Evolutionary conservation across 108 stramenopile genomes (phyloP).

Genomic region (Mediolabrus comicus): DNA sequence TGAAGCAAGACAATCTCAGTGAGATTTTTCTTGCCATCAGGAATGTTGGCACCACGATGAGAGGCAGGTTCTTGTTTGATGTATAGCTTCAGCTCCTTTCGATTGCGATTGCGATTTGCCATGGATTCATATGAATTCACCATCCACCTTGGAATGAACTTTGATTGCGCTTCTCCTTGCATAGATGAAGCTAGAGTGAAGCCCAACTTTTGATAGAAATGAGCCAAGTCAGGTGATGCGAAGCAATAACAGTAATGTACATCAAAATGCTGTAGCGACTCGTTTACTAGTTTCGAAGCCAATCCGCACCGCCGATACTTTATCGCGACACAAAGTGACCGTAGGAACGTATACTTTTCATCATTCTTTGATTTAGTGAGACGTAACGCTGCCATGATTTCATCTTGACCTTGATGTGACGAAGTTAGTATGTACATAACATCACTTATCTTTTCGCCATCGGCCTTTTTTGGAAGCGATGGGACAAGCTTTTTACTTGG

Average conservation of each 20-base stretch:
- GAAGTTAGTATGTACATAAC: not conserved
- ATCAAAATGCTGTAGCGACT: not conserved
- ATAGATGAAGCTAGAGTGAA: no score
- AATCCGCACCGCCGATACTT: not conserved
- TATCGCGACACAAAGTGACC: not conserved
- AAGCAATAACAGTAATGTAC: conserved; percentile 7
- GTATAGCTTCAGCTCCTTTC: not conserved
- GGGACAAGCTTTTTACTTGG: not conserved
- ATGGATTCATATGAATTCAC: not conserved
- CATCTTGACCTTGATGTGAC: not conserved
- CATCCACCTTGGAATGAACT: conserved; percentile 19
- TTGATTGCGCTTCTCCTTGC: no score
- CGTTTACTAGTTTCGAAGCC: not conserved
- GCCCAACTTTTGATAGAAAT: conserved; percentile 5
- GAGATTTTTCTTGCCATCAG: not conserved
- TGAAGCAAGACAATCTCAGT: conserved; percentile 8
- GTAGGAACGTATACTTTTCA: conserved; percentile 2
- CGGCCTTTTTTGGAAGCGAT: not conserved
- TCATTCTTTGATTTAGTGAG: conserved; percentile 7
- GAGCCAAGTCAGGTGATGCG: conserved; percentile 4
- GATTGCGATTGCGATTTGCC: not conserved
- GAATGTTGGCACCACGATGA: no score
- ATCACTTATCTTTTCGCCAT: not conserved
- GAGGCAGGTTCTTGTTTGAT: not conserved
- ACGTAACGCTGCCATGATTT: conserved; percentile 4